Conservation (phyloP, 169 alveolate genomes). For the Cryptosporidium felis region DNA sequence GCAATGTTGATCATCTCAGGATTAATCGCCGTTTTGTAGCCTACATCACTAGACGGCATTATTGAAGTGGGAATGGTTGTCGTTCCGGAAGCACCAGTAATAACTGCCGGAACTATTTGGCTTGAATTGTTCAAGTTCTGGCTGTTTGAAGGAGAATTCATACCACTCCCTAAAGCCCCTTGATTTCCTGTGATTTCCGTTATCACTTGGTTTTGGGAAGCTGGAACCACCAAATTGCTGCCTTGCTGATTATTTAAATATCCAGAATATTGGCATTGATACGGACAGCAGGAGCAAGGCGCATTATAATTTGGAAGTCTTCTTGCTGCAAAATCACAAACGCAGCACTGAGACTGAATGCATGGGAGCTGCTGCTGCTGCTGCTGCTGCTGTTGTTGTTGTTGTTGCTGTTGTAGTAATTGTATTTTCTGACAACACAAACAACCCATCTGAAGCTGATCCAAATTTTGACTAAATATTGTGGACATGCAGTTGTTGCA, state of each 20-base stretch:
- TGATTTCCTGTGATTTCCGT: background rate
- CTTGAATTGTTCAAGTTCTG: no score
- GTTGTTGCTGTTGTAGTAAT: no score
- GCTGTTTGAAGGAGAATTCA: no score
- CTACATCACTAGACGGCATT: no score
- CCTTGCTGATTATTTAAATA: background rate
- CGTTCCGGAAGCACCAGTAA: no score
- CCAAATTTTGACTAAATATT: background rate
- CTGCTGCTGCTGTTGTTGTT: no score
- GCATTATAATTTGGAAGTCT: background rate
- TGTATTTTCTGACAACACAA: slow-evolving; percentile 31
- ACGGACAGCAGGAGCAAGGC: slow-evolving; percentile 18
- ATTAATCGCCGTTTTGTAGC: slow-evolving; percentile 9
- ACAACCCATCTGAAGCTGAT: slow-evolving; percentile 2
- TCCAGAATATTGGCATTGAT: background rate
- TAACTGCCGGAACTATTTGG: no score
- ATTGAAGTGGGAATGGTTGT: no score
- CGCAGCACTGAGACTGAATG: slow-evolving; percentile 8
- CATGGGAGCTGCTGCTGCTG: no score
- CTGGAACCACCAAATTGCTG: no score
- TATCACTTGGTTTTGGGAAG: no score
- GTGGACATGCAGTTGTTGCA: background rate
- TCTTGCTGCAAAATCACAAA: background rate
- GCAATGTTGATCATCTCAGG: slow-evolving; percentile 58
- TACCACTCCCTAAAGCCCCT: no score